Percentiles rank a stretch among this genome's conserved stretches.
These are phyloP conservation scores for Schizosaccharomyces osmophilus DNA, from an alignment of 805 yeast species.

Conservation along the genomic window DNA sequence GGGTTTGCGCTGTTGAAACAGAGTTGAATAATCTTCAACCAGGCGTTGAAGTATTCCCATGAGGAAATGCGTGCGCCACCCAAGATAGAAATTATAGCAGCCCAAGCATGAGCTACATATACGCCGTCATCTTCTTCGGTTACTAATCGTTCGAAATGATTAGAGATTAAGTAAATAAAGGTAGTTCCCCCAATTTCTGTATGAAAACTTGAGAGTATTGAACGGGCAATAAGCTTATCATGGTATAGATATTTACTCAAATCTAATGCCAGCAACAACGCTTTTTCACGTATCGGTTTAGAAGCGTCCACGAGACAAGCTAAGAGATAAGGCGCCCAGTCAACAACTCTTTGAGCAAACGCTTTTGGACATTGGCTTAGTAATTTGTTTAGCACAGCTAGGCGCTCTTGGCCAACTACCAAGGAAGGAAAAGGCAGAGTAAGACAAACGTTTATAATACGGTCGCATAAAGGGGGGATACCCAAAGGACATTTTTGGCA, in stretches of 20 bases:
- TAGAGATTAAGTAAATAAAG: neutral
- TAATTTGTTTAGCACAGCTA: neutral
- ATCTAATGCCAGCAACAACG: neutral
- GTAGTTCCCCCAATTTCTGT: neutral
- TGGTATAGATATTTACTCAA: neutral
- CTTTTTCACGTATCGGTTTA: neutral
- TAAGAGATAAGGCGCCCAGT: neutral
- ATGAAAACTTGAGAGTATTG: neutral
- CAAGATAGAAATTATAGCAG: neutral
- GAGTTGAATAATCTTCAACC: neutral
- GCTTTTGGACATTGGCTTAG: neutral
- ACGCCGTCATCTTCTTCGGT: slow-evolving; percentile 1
- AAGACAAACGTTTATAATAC: neutral
- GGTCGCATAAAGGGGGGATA: neutral
- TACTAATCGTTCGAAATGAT: neutral
- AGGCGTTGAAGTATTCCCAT: slow-evolving; percentile 1
- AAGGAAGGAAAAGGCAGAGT: neutral
- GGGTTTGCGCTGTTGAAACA: neutral
- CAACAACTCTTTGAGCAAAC: neutral
- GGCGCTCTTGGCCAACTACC: neutral
- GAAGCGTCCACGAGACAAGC: neutral
- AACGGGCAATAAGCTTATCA: neutral
- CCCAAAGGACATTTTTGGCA: neutral
- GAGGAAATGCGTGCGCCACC: neutral
- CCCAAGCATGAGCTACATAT: slow-evolving; percentile 1